A percentile compares a stretch with the other conserved stretches of the same genome.
These are phyloP conservation scores for Eruca vesicaria DNA, from an alignment of 441 rosid species.

Conservation along the genomic window DNA sequence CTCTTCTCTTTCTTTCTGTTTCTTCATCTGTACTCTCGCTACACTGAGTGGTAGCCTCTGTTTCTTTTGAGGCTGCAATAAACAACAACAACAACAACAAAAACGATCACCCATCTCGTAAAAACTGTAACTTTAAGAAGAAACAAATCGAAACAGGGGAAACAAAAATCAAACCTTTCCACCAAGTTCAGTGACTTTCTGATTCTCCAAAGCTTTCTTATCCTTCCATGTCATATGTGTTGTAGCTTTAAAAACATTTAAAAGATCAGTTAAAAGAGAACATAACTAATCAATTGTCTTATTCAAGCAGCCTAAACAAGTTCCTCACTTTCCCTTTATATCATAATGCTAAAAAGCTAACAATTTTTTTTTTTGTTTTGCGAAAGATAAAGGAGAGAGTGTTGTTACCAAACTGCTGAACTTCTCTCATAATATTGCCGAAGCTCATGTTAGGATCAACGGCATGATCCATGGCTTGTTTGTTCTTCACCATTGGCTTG, in stretches of 20 bases:
- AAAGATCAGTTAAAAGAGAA: too few species aligned
- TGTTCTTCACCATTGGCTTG: slow-evolving; percentile 34
- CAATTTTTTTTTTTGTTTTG: too few species aligned
- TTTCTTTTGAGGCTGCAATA: slow-evolving; percentile 67
- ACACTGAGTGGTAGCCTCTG: slow-evolving; percentile 78
- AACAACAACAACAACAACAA: too few species aligned
- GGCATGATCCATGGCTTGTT: slow-evolving; percentile 32
- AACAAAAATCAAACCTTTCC: slow-evolving; percentile 74
- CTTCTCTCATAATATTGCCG: slow-evolving; percentile 53
- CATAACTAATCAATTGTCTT: neutral
- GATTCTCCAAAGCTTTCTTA: slow-evolving; percentile 72
- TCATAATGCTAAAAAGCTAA: too few species aligned
- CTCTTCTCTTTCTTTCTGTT: slow-evolving; percentile 73
- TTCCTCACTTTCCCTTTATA: neutral
- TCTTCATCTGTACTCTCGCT: slow-evolving; percentile 75
- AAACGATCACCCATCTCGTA: too few species aligned
- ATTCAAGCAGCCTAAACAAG: too few species aligned
- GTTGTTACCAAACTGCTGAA: slow-evolving; percentile 46
- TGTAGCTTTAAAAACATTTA: slow-evolving; percentile 32
- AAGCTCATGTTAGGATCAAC: slow-evolving; percentile 38
- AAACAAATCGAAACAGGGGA: too few species aligned
- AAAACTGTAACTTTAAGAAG: too few species aligned
- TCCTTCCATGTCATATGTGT: slow-evolving; percentile 84
- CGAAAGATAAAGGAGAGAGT: too few species aligned
- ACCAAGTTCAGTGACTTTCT: slow-evolving; percentile 66